A percentile compares a stretch with the other conserved stretches of the same genome.
Conservation (phyloP, 768 basidiomycete genomes). For the Suillus americanus region DNA sequence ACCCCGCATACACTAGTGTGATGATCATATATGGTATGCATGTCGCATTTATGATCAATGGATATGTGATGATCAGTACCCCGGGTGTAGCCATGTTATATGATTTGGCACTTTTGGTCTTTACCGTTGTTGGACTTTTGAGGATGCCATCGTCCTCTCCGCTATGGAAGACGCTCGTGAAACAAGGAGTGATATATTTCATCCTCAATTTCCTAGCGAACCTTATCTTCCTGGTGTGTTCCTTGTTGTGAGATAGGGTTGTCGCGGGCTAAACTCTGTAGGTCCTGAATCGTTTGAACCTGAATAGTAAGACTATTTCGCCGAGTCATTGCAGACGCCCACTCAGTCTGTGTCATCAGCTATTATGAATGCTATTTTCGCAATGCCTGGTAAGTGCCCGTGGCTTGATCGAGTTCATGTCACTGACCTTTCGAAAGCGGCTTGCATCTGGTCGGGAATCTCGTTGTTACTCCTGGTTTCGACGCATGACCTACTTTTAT, state of each 20-base stretch:
- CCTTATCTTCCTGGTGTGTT: not conserved
- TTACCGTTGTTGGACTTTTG: not conserved
- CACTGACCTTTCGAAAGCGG: not conserved
- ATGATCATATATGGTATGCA: not conserved
- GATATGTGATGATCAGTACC: not conserved
- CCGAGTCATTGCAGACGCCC: not conserved
- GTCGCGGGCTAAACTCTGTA: not conserved
- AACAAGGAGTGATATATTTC: not conserved
- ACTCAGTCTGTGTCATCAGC: not conserved
- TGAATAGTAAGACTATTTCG: not conserved
- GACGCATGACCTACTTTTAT: not conserved
- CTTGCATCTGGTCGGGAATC: not conserved
- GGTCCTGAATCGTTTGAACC: not conserved
- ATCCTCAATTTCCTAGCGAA: not conserved
- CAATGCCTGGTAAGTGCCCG: not conserved
- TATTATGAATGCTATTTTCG: not conserved
- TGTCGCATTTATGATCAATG: not conserved
- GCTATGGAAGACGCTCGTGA: conserved; percentile 1
- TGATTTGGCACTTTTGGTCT: not conserved
- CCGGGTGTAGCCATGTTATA: not conserved
- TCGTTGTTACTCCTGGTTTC: not conserved
- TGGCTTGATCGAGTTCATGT: not conserved
- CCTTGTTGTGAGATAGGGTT: too few relatives aligned
- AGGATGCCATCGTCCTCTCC: not conserved
- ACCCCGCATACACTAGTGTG: not conserved